These are phyloP conservation scores for Annona squamosa DNA, from an alignment of 164 flowering plant genomes.

Conservation along the genomic window DNA sequence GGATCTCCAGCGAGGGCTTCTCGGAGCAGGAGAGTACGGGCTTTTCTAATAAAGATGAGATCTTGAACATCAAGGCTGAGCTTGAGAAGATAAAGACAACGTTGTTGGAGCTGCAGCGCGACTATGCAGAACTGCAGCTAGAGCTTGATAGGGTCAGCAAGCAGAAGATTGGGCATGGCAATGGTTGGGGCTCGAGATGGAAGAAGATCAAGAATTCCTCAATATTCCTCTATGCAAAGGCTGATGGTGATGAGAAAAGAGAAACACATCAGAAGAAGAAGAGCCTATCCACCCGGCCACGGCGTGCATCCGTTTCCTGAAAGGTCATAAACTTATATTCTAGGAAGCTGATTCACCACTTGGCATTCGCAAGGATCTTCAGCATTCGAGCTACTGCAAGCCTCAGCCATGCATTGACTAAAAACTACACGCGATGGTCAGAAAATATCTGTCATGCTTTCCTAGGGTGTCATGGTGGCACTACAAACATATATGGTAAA, in stretches of 20 bases:
- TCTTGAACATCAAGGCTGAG: conserved; percentile 45
- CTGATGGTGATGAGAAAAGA: conserved; percentile 19
- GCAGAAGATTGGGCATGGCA: conserved; percentile 20
- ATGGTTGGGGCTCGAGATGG: conserved; percentile 53
- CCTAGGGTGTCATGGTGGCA: too few relatives aligned
- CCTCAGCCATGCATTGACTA: too few relatives aligned
- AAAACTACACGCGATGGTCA: too few relatives aligned
- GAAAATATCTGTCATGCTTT: too few relatives aligned
- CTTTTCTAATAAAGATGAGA: conserved; percentile 40
- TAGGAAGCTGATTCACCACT: too few relatives aligned
- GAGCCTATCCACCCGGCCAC: background rate
- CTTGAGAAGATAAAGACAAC: conserved; percentile 43
- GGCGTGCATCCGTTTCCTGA: background rate
- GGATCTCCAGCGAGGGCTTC: conserved; percentile 17
- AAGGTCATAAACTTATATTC: background rate
- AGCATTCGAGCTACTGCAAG: too few relatives aligned
- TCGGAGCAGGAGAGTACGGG: conserved; percentile 32
- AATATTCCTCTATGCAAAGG: conserved; percentile 27
- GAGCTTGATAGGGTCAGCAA: conserved; percentile 31
- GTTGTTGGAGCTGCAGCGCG: conserved; percentile 51
- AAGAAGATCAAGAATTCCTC: conserved; percentile 45
- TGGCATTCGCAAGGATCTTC: too few relatives aligned
- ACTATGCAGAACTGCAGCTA: conserved; percentile 47
- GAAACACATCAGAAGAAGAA: conserved; percentile 10
- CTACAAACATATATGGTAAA: too few relatives aligned